Conservation (phyloP, 805 yeast species). For the Sugiyamaella mastotermitis region DNA sequence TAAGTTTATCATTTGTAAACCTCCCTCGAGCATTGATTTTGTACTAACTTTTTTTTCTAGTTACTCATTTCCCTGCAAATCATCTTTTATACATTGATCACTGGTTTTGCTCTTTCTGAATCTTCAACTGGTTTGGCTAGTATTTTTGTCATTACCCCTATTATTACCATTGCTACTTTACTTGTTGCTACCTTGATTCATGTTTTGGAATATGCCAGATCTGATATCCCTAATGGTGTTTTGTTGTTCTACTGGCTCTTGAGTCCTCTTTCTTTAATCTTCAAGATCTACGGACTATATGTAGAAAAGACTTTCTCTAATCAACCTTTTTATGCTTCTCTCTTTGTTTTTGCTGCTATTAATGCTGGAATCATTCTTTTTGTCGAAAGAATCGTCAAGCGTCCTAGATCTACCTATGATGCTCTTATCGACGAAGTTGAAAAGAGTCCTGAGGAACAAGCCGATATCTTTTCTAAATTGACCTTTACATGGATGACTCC, state of each 20-base stretch:
- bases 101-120: conserved; percentile 13
- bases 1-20: not conserved
- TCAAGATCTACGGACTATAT: conserved; percentile 22
- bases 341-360: conserved; percentile 32
- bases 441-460: conserved; percentile 44
- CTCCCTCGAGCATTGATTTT: not conserved
- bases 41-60: conserved; percentile 3
- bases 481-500: conserved; percentile 91
- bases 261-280: conserved; percentile 43
- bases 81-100: conserved; percentile 10
- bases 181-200: conserved; percentile 52
- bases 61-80: conserved; percentile 18
- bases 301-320: conserved; percentile 12
- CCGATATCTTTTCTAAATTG: conserved; percentile 67
- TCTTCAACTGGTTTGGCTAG: conserved; percentile 26
- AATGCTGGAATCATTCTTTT: conserved; percentile 38
- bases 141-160: conserved; percentile 33
- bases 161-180: conserved; percentile 37
- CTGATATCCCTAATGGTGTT: conserved; percentile 58
- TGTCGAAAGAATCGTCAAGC: conserved; percentile 39
- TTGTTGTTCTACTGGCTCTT: conserved; percentile 74
- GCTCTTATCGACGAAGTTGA: conserved; percentile 28
- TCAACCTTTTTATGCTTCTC: conserved; percentile 21
- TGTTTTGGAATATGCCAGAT: conserved; percentile 64
- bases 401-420: conserved; percentile 30